Percentiles rank a stretch among this genome's conserved stretches.
phyloP scores from a whole-genome alignment of 257 asterid species.

The Ophiorrhiza pumila region DNA sequence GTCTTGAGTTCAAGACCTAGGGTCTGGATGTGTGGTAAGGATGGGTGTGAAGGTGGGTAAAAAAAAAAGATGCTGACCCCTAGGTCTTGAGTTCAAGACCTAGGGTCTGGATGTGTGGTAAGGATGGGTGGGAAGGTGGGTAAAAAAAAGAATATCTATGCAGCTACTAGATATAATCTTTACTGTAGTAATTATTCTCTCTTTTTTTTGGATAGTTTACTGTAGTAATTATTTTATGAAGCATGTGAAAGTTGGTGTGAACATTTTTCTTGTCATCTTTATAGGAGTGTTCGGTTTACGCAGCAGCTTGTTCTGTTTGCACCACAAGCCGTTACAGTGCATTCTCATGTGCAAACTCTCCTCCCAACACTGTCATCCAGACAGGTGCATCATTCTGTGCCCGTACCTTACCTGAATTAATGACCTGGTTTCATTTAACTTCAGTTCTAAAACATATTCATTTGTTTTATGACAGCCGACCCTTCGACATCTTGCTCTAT shows the following conservation, averaged over 20 bases:
- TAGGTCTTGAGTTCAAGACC: too few species aligned
- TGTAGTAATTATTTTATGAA: background rate
- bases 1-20: too few species aligned
- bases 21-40: too few species aligned
- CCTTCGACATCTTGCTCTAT: conserved; percentile 85
- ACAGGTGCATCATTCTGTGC: conserved; percentile 56
- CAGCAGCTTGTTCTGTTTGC: conserved; percentile 99
- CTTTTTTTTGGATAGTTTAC: too few species aligned
- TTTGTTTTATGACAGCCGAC: conserved; percentile 66
- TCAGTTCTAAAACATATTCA: conserved; percentile 26
- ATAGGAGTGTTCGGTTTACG: conserved; percentile 89
- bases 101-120: too few species aligned
- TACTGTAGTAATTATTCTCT: too few species aligned
- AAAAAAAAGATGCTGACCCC: too few species aligned
- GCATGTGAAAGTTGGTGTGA: conserved; percentile 1
- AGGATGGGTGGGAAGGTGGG: too few species aligned
- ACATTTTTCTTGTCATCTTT: conserved; percentile 26
- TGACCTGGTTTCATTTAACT: too few species aligned
- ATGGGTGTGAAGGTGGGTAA: too few species aligned
- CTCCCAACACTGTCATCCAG: conserved; percentile 92
- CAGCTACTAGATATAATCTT: background rate
- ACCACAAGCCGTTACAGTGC: conserved; percentile 94
- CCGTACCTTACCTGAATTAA: background rate
- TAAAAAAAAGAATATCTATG: background rate
- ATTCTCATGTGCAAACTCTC: conserved; percentile 85